Percentiles rank a stretch among this genome's conserved stretches.
phyloP scores from a whole-genome alignment of 1,139 yeast genomes.

The Blastobotrys arbuscula region DNA sequence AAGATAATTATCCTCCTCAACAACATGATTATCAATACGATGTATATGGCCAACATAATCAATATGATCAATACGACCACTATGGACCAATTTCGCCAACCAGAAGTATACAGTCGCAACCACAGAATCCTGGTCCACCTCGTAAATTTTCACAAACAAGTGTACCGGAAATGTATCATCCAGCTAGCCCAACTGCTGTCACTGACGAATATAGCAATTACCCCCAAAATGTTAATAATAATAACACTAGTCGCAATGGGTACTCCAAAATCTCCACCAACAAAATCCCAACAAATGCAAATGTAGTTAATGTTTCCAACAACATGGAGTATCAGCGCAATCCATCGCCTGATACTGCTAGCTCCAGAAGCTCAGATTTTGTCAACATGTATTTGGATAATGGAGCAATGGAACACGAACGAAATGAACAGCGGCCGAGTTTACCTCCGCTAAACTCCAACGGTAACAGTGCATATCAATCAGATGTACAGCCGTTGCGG shows the following conservation, averaged over 20 bases:
- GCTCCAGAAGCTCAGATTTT: constrained; percentile 2
- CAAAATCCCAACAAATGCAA: constrained; percentile 26
- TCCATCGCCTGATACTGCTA: background rate
- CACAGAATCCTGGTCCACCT: background rate
- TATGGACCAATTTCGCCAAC: background rate
- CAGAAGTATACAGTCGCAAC: background rate
- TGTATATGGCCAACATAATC: no score
- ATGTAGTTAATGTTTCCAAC: constrained; percentile 15
- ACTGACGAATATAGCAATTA: constrained; percentile 8
- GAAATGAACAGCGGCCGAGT: background rate
- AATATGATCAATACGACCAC: background rate
- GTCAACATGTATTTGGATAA: constrained; percentile 15
- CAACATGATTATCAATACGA: no score
- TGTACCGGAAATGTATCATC: constrained; percentile 7
- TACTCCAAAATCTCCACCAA: constrained; percentile 24
- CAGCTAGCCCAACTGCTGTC: constrained; percentile 21
- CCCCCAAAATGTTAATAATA: background rate
- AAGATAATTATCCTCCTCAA: background rate
- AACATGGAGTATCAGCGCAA: constrained; percentile 20
- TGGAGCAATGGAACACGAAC: constrained; percentile 7
- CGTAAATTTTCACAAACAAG: background rate
- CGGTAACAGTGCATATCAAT: constrained; percentile 12
- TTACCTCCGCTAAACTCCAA: constrained; percentile 12
- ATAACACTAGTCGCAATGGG: background rate
- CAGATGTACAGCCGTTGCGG: constrained; percentile 14